Conservation (phyloP, 352 stramenopile genomes). For the Phytophthora vignae region DNA sequence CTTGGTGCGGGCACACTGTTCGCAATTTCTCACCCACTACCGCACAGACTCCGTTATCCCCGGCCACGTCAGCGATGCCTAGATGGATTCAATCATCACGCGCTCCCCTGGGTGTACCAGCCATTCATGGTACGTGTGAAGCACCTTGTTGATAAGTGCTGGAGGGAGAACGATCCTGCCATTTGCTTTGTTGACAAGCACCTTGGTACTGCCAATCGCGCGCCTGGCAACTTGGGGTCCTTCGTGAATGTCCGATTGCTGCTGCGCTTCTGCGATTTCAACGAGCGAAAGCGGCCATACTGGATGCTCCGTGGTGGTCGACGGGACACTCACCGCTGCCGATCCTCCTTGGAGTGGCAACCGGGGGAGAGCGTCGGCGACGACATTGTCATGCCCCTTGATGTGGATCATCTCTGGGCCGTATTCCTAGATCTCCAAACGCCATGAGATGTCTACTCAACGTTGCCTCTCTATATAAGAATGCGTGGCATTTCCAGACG, state of each 20-base stretch:
- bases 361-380: background rate
- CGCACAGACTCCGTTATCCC: background rate
- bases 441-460: background rate
- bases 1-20: conserved; percentile 5
- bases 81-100: background rate
- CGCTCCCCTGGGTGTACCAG: background rate
- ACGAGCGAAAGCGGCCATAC: too few species aligned
- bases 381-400: conserved; percentile 1
- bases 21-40: conserved; percentile 3
- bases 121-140: conserved; percentile 3
- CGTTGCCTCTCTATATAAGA: too few species aligned
- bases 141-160: conserved; percentile 33
- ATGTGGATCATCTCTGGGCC: conserved; percentile 3
- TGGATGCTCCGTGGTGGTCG: too few species aligned
- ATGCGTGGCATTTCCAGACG: too few species aligned
- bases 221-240: too few species aligned
- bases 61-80: background rate
- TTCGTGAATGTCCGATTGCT: too few species aligned
- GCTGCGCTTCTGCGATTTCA: too few species aligned
- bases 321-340: too few species aligned
- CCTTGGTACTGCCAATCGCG: background rate
- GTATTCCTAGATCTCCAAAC: conserved; percentile 17
- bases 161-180: background rate
- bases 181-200: conserved; percentile 7
- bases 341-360: too few species aligned